Conservation (phyloP, 1,284 basidiomycete species). For the Sphagnurus paluster region DNA sequence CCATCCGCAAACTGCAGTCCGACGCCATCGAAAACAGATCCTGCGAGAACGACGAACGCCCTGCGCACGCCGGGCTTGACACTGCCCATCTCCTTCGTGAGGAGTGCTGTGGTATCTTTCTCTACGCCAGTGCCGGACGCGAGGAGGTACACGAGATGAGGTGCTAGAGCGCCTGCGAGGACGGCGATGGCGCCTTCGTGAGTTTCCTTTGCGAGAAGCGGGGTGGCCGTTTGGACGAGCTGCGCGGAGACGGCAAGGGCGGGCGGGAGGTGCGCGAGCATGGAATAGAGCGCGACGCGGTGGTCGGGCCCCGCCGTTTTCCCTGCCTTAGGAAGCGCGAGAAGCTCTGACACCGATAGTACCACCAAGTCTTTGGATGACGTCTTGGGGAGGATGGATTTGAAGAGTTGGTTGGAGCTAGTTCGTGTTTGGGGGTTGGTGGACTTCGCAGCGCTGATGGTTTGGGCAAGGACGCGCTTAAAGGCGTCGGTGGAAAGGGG, state of each 20-base stretch:
- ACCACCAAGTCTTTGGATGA: constrained; percentile 26
- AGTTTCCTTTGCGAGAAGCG: constrained; percentile 78
- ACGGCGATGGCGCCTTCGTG: constrained; percentile 63
- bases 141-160: constrained; percentile 62
- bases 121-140: constrained; percentile 41
- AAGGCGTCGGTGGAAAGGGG: constrained; percentile 56
- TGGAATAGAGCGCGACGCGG: constrained; percentile 77
- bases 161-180: constrained; percentile 54
- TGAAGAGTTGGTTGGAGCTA: constrained; percentile 63
- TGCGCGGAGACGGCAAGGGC: constrained; percentile 50
- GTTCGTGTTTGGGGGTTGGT: constrained; percentile 65
- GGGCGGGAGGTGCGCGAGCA: constrained; percentile 62
- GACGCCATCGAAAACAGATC: constrained; percentile 45
- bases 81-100: constrained; percentile 72
- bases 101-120: constrained; percentile 41
- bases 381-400: constrained; percentile 42
- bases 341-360: constrained; percentile 52
- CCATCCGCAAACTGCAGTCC: constrained; percentile 33
- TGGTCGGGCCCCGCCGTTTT: constrained; percentile 89
- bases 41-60: constrained; percentile 53
- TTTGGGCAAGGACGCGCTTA: constrained; percentile 63
- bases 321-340: constrained; percentile 73
- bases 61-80: constrained; percentile 54
- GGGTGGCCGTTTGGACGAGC: constrained; percentile 55
- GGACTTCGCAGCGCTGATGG: constrained; percentile 78